A percentile compares a stretch with the other conserved stretches of the same genome.
Evolutionary conservation across 2,329 filamentous ascomycete species (phyloP).

Genomic region (Lasiodiplodia gonubiensis): DNA sequence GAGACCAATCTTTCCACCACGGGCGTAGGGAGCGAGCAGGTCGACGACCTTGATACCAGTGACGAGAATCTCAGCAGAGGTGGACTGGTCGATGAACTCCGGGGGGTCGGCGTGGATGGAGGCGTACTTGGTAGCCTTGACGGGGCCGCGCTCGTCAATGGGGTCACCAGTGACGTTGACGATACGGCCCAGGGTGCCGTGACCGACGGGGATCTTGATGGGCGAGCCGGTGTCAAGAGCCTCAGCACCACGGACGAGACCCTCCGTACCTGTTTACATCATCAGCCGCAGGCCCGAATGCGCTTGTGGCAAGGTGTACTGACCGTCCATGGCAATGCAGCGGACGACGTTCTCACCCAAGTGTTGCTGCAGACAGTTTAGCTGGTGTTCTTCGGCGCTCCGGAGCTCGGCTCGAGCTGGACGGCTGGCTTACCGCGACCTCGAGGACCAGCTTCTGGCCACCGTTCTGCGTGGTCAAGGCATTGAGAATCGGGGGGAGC

Average conservation of each 20-base stretch:
- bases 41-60: conserved; percentile 99
- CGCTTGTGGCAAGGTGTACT: conserved; percentile 41
- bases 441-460: conserved; percentile 94
- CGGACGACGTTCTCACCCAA: conserved; percentile 98
- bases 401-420: conserved; percentile 28
- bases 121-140: conserved; percentile 86
- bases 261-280: conserved; percentile 81
- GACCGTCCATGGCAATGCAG: conserved; percentile 99
- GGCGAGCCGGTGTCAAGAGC: conserved; percentile 88
- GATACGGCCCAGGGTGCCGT: conserved; percentile 94
- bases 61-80: conserved; percentile 91
- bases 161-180: conserved; percentile 99
- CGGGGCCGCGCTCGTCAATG: conserved; percentile 98
- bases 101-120: conserved; percentile 97
- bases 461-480: conserved; percentile 87
- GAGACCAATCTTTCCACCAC: conserved; percentile 99
- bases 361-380: conserved; percentile 77
- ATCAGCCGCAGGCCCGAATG: conserved; percentile 30
- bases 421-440: conserved; percentile 74
- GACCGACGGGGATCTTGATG: conserved; percentile 95
- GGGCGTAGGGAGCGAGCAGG: conserved; percentile 96
- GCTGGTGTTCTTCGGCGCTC: conserved; percentile 30
- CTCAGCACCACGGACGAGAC: conserved; percentile 91
- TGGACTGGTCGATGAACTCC: conserved; percentile 93
- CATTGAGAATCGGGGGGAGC: conserved; percentile 97